Base-by-base conservation (phyloP, 2,329 filamentous ascomycete species). In the Ophiostoma sp. region DNA sequence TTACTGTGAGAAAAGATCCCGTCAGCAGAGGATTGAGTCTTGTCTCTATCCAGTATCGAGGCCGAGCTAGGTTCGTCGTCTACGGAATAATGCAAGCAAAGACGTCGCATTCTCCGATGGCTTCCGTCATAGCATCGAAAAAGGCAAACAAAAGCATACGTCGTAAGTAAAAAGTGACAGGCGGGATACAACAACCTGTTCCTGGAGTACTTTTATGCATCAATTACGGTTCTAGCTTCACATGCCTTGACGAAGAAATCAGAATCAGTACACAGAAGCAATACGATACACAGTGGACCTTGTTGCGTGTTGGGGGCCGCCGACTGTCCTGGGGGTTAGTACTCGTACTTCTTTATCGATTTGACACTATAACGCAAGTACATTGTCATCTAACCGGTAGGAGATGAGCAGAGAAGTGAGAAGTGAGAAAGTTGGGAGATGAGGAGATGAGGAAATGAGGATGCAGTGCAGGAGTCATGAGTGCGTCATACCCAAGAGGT, bases 1-100 rank as follows among this genome's bases (percentile, higher is more conserved):
- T 55, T 11, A 18, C 49, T 36, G n/a, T 27, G n/a, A 27, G 27
- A 55, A 18, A 55, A 27, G 7, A 27, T 55, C 12, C 49, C 18
- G 49, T 55, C 49, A 55, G 49, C 49, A 55, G 27, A 52, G 49
- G 49, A 55, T 27, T 55, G 18, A 27, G 49, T 9, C 18, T 27
- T 55, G 49, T 27, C 49, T 55, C 18, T 55, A 55, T 55, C 49
- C 14, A 55, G 49, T 55, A 55, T 55, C 49, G 18, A 55, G 49
- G 14, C 49, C 49, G 49, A 55, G 49, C 8, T n/a, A 14, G 8
- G n/a, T 27, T 8, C 18, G 27, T 7, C 18, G 27, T 11, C 14
- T 45, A 55, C 7, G 27, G n/a, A 27, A 11, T 11, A 16, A 55
- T 55, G 18, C 8, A 44, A 12, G 14, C 42, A 27, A 8, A 55